These are phyloP conservation scores for Maudiozyma turicensis DNA, from an alignment of 805 yeast species.

Conservation along the genomic window DNA sequence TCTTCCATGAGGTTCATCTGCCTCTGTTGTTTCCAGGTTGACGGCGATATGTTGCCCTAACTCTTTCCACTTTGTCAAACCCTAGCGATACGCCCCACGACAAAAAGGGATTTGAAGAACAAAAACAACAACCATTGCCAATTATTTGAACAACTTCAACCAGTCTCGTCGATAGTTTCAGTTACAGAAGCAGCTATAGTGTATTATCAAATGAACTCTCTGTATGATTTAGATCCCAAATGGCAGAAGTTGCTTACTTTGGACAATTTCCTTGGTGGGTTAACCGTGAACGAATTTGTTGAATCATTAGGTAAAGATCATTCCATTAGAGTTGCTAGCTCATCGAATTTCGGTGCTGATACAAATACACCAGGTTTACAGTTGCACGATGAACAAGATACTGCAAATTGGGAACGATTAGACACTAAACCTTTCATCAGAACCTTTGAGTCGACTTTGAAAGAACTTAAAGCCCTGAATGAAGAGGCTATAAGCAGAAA, in stretches of 20 bases:
- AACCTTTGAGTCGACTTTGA: conserved; percentile 78
- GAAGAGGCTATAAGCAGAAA: conserved; percentile 46
- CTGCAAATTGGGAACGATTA: conserved; percentile 27
- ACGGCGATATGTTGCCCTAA: no score
- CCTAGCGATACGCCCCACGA: no score
- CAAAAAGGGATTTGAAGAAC: no score
- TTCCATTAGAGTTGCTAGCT: conserved; percentile 8
- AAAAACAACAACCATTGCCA: no score
- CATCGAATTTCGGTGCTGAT: background rate
- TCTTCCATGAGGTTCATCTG: no score
- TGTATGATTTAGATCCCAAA: conserved; percentile 57
- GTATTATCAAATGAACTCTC: conserved; percentile 28
- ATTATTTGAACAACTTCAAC: no score
- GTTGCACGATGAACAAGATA: background rate
- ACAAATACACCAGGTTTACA: background rate
- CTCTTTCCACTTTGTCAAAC: no score
- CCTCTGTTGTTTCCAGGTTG: no score
- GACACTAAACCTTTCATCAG: conserved; percentile 94
- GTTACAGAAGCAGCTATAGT: background rate
- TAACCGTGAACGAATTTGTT: conserved; percentile 69
- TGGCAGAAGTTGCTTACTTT: conserved; percentile 45
- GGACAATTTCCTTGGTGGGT: conserved; percentile 57
- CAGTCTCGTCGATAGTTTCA: background rate
- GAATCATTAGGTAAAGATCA: conserved; percentile 70
- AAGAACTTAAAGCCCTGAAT: conserved; percentile 54